These are phyloP conservation scores for Podosphaera leucotricha DNA, from an alignment of 2,329 filamentous ascomycete genomes.

Conservation along the genomic window DNA sequence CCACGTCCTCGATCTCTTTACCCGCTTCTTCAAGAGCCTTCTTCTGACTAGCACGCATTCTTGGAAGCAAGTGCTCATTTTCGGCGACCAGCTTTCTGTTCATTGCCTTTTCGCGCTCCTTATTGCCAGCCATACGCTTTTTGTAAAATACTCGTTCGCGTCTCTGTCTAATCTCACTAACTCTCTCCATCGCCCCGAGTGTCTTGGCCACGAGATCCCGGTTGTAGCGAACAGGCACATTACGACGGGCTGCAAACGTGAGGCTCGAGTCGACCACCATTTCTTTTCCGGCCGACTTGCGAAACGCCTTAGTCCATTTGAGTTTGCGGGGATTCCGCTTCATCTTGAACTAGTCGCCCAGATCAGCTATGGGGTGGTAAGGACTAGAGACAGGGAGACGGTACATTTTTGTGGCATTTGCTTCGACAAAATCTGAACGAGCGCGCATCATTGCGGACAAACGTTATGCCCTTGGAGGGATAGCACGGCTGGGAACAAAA, in stretches of 20 bases:
- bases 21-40: slow-evolving; percentile 29
- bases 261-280: slow-evolving; percentile 89
- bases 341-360: slow-evolving; percentile 53
- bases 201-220: slow-evolving; percentile 73
- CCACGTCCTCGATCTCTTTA: slow-evolving; percentile 19
- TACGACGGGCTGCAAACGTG: slow-evolving; percentile 76
- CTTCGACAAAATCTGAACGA: slow-evolving; percentile 31
- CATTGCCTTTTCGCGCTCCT: slow-evolving; percentile 52
- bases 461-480: slow-evolving; percentile 33
- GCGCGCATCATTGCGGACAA: slow-evolving; percentile 19
- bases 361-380: slow-evolving; percentile 1
- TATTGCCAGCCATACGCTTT: slow-evolving; percentile 78
- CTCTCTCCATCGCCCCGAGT: slow-evolving; percentile 74
- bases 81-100: slow-evolving; percentile 76
- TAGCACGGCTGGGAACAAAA: slow-evolving; percentile 48
- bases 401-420: slow-evolving; percentile 23
- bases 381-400: neutral
- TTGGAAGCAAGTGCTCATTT: slow-evolving; percentile 78
- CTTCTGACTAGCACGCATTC: slow-evolving; percentile 39
- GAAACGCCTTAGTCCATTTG: slow-evolving; percentile 91
- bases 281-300: slow-evolving; percentile 59
- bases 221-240: slow-evolving; percentile 89
- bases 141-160: slow-evolving; percentile 87
- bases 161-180: slow-evolving; percentile 60
- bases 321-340: slow-evolving; percentile 94